Evolutionary conservation across 768 basidiomycete genomes (phyloP).

Genomic region (Baorangia bicolor): DNA sequence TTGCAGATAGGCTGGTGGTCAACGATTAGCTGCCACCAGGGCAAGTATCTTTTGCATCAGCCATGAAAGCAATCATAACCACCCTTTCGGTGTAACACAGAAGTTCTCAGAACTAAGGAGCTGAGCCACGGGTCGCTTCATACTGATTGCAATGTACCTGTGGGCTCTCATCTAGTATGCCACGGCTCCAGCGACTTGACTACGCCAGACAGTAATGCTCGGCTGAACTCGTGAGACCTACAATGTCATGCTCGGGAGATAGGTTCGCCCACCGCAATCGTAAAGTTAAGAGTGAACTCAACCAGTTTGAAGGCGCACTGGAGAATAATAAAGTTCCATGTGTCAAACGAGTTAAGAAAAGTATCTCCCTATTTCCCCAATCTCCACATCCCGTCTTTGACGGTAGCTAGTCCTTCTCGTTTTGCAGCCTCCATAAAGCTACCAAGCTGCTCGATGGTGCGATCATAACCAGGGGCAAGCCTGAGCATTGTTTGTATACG

Average conservation of each 20-base stretch:
- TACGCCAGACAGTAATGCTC: not conserved
- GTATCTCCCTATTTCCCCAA: constrained; percentile 31
- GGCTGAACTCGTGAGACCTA: too few relatives aligned
- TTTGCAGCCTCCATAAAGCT: constrained; percentile 80
- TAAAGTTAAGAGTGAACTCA: not conserved
- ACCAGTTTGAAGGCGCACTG: not conserved
- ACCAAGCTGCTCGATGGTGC: constrained; percentile 73
- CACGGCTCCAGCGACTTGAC: not conserved
- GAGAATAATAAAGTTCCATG: not conserved
- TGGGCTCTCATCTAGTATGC: not conserved
- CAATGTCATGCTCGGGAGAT: not conserved
- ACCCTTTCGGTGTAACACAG: too few relatives aligned
- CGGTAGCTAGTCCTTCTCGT: constrained; percentile 71
- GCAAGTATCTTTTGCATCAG: too few relatives aligned
- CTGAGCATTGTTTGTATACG: constrained; percentile 89
- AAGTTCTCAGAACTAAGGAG: too few relatives aligned
- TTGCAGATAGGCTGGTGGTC: too few relatives aligned
- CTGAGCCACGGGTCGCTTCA: too few relatives aligned
- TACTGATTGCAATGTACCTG: not conserved
- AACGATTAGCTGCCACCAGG: too few relatives aligned
- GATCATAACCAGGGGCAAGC: constrained; percentile 81
- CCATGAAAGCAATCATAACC: too few relatives aligned
- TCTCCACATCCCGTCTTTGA: constrained; percentile 72
- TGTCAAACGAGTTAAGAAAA: not conserved
- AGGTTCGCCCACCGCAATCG: not conserved